A percentile compares a stretch with the other conserved stretches of the same genome.
These are phyloP conservation scores for Brassica nigra DNA, from an alignment of 345 rosid genomes.

Conservation along the genomic window DNA sequence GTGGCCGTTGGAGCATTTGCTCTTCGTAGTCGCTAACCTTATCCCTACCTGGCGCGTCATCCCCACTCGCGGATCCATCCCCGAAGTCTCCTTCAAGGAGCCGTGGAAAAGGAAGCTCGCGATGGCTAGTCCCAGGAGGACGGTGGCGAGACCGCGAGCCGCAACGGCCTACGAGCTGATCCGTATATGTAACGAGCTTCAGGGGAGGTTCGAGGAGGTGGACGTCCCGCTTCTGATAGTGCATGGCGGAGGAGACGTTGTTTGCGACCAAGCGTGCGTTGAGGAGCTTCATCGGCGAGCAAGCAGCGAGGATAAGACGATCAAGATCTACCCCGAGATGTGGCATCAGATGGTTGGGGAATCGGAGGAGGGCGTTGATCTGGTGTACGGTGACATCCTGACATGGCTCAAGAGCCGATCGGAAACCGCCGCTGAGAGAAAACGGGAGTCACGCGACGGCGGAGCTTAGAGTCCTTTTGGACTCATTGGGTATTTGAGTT, in stretches of 20 bases:
- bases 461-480: conserved; percentile 12
- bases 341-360: conserved; percentile 74
- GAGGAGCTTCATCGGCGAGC: conserved; percentile 72
- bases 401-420: conserved; percentile 31
- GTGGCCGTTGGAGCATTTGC: conserved; percentile 90
- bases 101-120: conserved; percentile 85
- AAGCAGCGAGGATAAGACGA: conserved; percentile 66
- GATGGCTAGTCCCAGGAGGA: conserved; percentile 63
- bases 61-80: conserved; percentile 82
- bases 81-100: conserved; percentile 73
- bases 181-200: conserved; percentile 72
- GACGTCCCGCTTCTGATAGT: conserved; percentile 72
- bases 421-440: conserved; percentile 24
- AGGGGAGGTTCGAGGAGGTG: conserved; percentile 78
- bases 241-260: conserved; percentile 77
- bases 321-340: conserved; percentile 66
- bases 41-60: conserved; percentile 89
- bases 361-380: conserved; percentile 31
- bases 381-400: conserved; percentile 35
- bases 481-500: neutral
- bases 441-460: conserved; percentile 18
- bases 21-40: conserved; percentile 59
- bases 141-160: conserved; percentile 73
- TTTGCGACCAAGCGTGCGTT: conserved; percentile 75
- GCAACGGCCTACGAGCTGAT: conserved; percentile 83